Evolutionary conservation across 352 stramenopile genomes (phyloP), one percentile per base, ranked within the genome.

Genomic region (Globisporangium emineosum): DNA sequence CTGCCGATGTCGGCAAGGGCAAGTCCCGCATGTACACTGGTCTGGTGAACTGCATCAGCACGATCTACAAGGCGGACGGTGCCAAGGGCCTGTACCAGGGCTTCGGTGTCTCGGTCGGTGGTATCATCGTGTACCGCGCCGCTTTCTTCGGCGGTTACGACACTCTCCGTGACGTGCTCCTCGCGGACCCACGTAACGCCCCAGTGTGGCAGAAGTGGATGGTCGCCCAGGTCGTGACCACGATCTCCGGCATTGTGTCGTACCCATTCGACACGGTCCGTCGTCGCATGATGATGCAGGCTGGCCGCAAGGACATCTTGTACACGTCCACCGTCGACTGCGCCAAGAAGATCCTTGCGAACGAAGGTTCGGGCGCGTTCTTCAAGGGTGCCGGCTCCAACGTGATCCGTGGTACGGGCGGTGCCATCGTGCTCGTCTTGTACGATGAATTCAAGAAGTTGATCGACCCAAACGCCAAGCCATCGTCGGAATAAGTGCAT

Each of bases 311-410:
- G 57, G 94, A 99, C 74, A 98, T 98, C 75, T 75, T 98, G 54
- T 99, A 99, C 96, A 98, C 88, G 77, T 97, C 92, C 67, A 99
- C 97, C 60, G 42, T 93, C 43, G 95, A 99, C 81, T 99, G 96
- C 81, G 98, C 98, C 65, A 54, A 29, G 49, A 99, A 99, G 90
- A 99, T 99, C 76, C 67, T 97, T 42, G 85, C 88, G 65, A 94
- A 99, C 58, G 98, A 99, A 86, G 98, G 98, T 73, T 66, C 75
- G 45, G 68, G 79, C 54, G 97, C 97, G 59, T 97, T 99, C 76
- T 99, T 99, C 91, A 99, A 99, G 94, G 98, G 98, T 73, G 97
- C 97, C 60, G 96, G 94, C 70, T 98, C 97, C 67, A 99, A 99
- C 83, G 82, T 98, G 67, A 97, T 99, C 75, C 97, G 98, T 97